phyloP scores from a whole-genome alignment of 805 yeast genomes.

The Sugiyamaella qingdaonensis region DNA sequence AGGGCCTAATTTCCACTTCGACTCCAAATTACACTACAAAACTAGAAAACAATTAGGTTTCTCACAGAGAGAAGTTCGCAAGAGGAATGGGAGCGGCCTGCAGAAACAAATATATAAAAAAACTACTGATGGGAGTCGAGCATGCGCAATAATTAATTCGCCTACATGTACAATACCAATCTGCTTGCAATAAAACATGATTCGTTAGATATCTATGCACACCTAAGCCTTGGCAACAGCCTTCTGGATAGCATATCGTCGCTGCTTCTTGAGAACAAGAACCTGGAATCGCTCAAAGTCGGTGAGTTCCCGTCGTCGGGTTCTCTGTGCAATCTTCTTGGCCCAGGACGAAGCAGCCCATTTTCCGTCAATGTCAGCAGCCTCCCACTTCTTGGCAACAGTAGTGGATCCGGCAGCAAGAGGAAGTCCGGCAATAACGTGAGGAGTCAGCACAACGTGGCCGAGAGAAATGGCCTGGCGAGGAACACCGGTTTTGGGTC shows the following conservation, averaged over 20 bases:
- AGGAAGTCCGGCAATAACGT: conserved; percentile 79
- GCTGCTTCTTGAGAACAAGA: conserved; percentile 94
- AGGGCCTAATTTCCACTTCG: no score
- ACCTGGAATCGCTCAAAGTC: conserved; percentile 99
- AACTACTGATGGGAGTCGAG: not conserved
- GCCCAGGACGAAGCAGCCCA: conserved; percentile 97
- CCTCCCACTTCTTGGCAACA: conserved; percentile 89
- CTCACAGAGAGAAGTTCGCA: no score
- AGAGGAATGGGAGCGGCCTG: no score
- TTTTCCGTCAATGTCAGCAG: conserved; percentile 80
- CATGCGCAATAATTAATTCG: conserved; percentile 2
- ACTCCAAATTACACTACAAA: no score
- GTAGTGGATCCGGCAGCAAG: conserved; percentile 89
- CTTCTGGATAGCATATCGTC: conserved; percentile 90
- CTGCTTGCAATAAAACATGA: not conserved
- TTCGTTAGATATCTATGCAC: not conserved
- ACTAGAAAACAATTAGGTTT: no score
- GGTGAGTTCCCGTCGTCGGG: conserved; percentile 85
- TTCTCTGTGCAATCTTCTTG: conserved; percentile 93
- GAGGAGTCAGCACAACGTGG: conserved; percentile 88
- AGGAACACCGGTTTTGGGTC: conserved; percentile 83
- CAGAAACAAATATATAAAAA: no score
- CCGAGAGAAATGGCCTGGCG: conserved; percentile 90
- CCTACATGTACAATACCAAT: not conserved
- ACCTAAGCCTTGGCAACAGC: conserved; percentile 78